phyloP scores from a whole-genome alignment of 257 asterid genomes.

The Paraleonurus japonicus region DNA sequence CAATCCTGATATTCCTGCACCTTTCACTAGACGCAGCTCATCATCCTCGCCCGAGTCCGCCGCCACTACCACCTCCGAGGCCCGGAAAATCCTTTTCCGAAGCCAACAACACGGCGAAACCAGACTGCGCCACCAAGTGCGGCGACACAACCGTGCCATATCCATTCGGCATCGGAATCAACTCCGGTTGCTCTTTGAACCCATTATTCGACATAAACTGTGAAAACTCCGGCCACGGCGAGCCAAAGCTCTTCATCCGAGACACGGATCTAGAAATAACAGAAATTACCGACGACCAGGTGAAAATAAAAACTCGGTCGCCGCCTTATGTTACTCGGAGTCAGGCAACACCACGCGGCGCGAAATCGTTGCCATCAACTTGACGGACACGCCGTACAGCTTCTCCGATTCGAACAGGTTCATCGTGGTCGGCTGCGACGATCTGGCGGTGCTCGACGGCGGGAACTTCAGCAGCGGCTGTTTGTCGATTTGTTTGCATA shows the following conservation, averaged over 20 bases:
- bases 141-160: slow-evolving; percentile 36
- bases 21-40: slow-evolving; percentile 14
- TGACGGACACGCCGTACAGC: slow-evolving; percentile 22
- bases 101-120: slow-evolving; percentile 15
- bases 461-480: slow-evolving; percentile 40
- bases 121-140: slow-evolving; percentile 36
- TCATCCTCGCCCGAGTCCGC: neutral
- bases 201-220: slow-evolving; percentile 42
- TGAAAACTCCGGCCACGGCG: slow-evolving; percentile 25
- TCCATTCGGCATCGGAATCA: slow-evolving; percentile 38
- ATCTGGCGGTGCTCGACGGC: slow-evolving; percentile 28
- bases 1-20: neutral
- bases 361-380: neutral
- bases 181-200: slow-evolving; percentile 34
- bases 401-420: slow-evolving; percentile 41
- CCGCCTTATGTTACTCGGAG: slow-evolving; percentile 22
- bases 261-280: slow-evolving; percentile 14
- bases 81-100: slow-evolving; percentile 13
- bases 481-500: slow-evolving; percentile 30
- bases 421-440: slow-evolving; percentile 50
- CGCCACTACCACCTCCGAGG: neutral
- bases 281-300: slow-evolving; percentile 18
- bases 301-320: slow-evolving; percentile 25
- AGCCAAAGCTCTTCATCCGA: slow-evolving; percentile 22
- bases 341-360: slow-evolving; percentile 5